Base-by-base conservation (phyloP, 192 early-diverging fungal species). In the Backusella mclennaniae region DNA sequence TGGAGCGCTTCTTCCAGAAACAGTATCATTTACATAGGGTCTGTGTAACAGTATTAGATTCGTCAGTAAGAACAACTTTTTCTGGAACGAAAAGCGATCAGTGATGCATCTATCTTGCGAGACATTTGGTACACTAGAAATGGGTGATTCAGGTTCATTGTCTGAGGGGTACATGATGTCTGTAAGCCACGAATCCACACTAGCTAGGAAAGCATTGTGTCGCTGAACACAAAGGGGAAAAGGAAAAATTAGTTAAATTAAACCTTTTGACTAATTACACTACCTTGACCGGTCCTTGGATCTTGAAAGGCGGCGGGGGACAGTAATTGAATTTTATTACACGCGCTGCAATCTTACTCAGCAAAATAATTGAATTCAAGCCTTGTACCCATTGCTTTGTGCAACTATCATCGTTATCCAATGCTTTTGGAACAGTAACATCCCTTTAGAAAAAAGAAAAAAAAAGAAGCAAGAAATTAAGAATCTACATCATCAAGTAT, bases 21-120 rank as follows among this genome's bases (percentile, higher is more conserved):
- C 68, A 36, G 76, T 78, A 12, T 83, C 84, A 17, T 79, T 77
- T 69, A 88, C 86, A 70, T 88, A 88, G 2, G 87, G 87, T 53
- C 85, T 77, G 59, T 88, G 87, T 63, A 86, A 71, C 12, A 84
- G 42, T 33, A 88, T 88, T 26, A 88, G 38, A 8, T 79, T 78
- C 0, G 85, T 83, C 63, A 86, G 76, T 59, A 85, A 84, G 21
- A 69, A 69, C 21, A 69, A 26, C 12, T 39, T 35, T n/a, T 69
- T 26, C 81, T 79, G 73, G 84, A 78, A 71, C 76, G 79, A 23
- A 75, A 68, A 23, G 75, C 68, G 42, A 70, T 75, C 67, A 26
- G 66, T 67, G 35, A 79, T 69, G 8, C 56, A 67, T 7, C 44
- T 49, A 49, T 68, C 35, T 21, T 67, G 75, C 23, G 69, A 38